Evolutionary conservation across 1,284 basidiomycete genomes (phyloP), one percentile per base, ranked within the genome.

Genomic region (Apiotrichum siamense): DNA sequence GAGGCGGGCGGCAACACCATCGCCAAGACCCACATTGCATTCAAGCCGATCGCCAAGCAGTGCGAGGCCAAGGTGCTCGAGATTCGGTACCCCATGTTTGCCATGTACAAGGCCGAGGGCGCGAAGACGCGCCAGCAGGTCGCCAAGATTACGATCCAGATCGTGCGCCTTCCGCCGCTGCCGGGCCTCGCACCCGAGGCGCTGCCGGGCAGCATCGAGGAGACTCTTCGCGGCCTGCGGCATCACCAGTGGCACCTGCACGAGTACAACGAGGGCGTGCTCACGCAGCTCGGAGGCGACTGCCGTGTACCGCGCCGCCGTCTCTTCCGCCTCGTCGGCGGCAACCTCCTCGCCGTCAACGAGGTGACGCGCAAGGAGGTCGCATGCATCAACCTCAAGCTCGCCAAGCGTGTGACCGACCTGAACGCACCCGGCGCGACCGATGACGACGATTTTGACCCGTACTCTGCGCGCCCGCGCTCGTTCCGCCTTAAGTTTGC

Each of bases 241-340:
- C 83, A 91, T 64, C 84, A 90, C 52, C 83, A 83, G 37, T 96
- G 91, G 91, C 90, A 94, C 69, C 88, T 91, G 74, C 81, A 86
- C 52, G 87, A 87, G 42, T 91, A 93, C 69, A 87, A 87, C 72
- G 86, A 93, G 70, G 91, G 93, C n/a, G 85, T 84, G 0, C 73
- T 98, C 63, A 98, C 94, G 13, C 94, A 98, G 76, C 82, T 81
- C 55, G 94, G 94, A 5, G 94, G 92, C n/a, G 94, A 96, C 72
- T 96, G 92, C 67, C 80, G 76, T 88, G 83, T 84, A 12, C 96
- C 92, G 84, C 84, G 89, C 39, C 80, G 94, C 42, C 83, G 94
- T 37, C 83, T 85, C 54, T 81, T 97, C 57, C 83, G 91, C 38
- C 80, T 97, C 7, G 85, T 90, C 47, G 93, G 94, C 5, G 82